These are phyloP conservation scores for Sugiyamaella chiloensis DNA, from an alignment of 805 yeast species.

Conservation along the genomic window DNA sequence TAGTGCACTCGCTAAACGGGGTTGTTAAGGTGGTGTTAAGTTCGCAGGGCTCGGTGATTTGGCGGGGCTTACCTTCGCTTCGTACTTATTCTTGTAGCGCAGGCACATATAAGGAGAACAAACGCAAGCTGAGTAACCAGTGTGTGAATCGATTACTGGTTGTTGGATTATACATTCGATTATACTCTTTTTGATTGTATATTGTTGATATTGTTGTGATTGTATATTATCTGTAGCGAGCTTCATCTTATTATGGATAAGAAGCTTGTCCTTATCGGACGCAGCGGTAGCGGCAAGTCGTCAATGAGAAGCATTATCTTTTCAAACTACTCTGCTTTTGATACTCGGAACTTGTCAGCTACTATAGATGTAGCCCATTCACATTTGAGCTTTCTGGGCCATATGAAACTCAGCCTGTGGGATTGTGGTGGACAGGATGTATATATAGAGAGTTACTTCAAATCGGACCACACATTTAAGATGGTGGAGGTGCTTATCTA, in stretches of 20 bases:
- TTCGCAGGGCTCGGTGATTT: constrained; percentile 2
- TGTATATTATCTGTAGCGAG: too few species aligned
- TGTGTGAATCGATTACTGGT: too few species aligned
- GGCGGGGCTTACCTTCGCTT: too few species aligned
- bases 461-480: constrained; percentile 87
- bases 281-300: constrained; percentile 95
- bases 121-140: too few species aligned
- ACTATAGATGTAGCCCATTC: constrained; percentile 99
- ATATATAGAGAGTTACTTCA: constrained; percentile 90
- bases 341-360: constrained; percentile 91
- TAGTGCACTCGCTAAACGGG: too few species aligned
- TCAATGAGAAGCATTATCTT: constrained; percentile 97
- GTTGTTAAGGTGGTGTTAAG: not conserved
- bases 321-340: constrained; percentile 94
- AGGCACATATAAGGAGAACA: too few species aligned
- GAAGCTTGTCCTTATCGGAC: constrained; percentile 68
- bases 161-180: too few species aligned
- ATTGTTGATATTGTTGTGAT: too few species aligned
- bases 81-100: too few species aligned
- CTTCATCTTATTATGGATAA: constrained; percentile 34
- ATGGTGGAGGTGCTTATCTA: constrained; percentile 95
- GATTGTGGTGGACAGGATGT: constrained; percentile 96
- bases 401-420: constrained; percentile 94
- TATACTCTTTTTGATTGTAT: too few species aligned
- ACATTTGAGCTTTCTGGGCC: constrained; percentile 85